Percentiles rank a stretch among this genome's conserved stretches.
Evolutionary conservation across 805 yeast species (phyloP).

Genomic region (Nakazawaea wyomingensis): DNA sequence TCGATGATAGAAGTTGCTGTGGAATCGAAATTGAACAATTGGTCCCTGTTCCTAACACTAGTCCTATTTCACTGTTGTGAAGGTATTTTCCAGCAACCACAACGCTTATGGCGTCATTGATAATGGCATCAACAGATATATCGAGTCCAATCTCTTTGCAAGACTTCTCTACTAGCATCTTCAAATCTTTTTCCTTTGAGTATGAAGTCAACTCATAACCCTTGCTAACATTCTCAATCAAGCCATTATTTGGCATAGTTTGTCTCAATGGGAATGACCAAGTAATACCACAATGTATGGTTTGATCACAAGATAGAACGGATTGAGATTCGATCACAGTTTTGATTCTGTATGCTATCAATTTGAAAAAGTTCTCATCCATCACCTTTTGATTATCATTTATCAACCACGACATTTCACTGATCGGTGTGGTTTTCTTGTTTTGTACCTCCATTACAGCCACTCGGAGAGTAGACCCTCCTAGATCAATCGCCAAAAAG

Average conservation of each 20-base stretch:
- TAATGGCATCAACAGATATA: constrained; percentile 38
- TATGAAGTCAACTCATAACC: constrained; percentile 47
- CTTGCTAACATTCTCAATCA: constrained; percentile 52
- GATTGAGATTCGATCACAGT: constrained; percentile 20
- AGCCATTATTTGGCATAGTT: constrained; percentile 36
- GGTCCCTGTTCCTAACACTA: constrained; percentile 68
- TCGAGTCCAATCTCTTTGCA: constrained; percentile 23
- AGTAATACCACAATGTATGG: constrained; percentile 40
- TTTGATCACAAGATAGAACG: constrained; percentile 6
- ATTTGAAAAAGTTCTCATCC: constrained; percentile 35
- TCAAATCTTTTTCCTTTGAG: constrained; percentile 35
- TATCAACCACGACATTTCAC: constrained; percentile 31
- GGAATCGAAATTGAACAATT: constrained; percentile 44
- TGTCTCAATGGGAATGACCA: constrained; percentile 55
- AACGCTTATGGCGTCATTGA: constrained; percentile 67
- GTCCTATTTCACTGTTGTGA: constrained; percentile 37
- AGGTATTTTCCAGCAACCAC: constrained; percentile 43
- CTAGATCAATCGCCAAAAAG: constrained; percentile 46
- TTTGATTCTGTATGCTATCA: constrained; percentile 31
- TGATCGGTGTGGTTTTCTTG: constrained; percentile 10
- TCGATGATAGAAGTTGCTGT: constrained; percentile 19
- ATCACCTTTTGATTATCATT: constrained; percentile 34
- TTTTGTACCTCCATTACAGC: constrained; percentile 19
- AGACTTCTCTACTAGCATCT: constrained; percentile 32
- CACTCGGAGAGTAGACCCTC: constrained; percentile 50